Percentiles rank a stretch among this genome's conserved stretches.
Conservation (phyloP, 1,284 basidiomycete species). For the Sporisorium sorghi region DNA sequence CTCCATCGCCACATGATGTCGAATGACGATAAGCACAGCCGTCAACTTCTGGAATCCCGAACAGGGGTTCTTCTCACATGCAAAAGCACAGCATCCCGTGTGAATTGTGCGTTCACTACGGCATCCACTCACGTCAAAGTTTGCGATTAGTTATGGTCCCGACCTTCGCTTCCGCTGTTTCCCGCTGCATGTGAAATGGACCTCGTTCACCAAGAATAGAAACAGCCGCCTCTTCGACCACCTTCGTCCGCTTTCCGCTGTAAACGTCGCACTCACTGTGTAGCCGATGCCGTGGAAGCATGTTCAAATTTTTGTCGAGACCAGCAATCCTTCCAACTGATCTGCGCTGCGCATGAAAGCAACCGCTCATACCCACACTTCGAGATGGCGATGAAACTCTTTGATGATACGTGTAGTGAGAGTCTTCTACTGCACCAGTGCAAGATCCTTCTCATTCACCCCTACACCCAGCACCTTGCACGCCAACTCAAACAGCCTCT, state of each 20-base stretch:
- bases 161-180: too few relatives aligned
- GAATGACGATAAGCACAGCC: slow-evolving; percentile 6
- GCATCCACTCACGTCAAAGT: too few relatives aligned
- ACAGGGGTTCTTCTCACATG: slow-evolving; percentile 11
- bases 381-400: background rate
- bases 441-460: slow-evolving; percentile 57
- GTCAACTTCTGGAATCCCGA: background rate
- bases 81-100: background rate
- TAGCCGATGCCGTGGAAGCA: background rate
- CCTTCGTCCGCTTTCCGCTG: background rate
- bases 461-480: slow-evolving; percentile 70
- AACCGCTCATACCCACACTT: too few relatives aligned
- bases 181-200: slow-evolving; percentile 27
- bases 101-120: too few relatives aligned
- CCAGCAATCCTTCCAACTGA: slow-evolving; percentile 15
- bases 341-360: slow-evolving; percentile 20
- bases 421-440: slow-evolving; percentile 32
- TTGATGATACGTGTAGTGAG: background rate
- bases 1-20: background rate
- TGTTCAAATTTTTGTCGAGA: background rate
- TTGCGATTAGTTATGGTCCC: too few relatives aligned
- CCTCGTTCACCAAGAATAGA: slow-evolving; percentile 18
- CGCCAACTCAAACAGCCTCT: slow-evolving; percentile 74
- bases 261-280: background rate
- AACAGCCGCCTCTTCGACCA: background rate